These are phyloP conservation scores for Apiospora saccharicola DNA, from an alignment of 2,329 filamentous ascomycete genomes.

Conservation along the genomic window DNA sequence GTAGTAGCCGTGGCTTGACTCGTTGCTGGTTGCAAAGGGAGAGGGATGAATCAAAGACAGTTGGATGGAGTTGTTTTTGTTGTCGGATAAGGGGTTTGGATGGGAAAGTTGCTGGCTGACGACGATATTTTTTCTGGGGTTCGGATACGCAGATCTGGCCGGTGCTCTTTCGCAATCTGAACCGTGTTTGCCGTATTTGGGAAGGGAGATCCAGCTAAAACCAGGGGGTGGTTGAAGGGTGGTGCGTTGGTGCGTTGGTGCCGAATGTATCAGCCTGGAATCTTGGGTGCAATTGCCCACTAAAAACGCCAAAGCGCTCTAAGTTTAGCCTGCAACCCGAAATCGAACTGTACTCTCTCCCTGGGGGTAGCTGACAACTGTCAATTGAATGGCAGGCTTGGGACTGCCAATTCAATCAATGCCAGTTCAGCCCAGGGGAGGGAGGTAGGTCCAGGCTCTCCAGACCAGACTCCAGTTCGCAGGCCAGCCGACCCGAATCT, in stretches of 20 bases:
- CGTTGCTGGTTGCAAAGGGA: neutral
- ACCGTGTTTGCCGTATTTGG: conserved; percentile 11
- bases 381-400: neutral
- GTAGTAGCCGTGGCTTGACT: neutral
- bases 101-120: neutral
- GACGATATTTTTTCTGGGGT: conserved; percentile 6
- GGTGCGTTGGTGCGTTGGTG: neutral
- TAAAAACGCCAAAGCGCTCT: conserved; percentile 16
- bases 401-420: neutral
- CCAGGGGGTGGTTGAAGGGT: neutral
- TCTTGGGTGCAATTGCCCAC: conserved; percentile 9
- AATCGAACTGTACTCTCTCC: neutral
- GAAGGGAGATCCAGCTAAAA: conserved; percentile 6
- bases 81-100: neutral
- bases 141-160: conserved; percentile 18
- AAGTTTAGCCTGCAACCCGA: conserved; percentile 13
- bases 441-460: neutral
- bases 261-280: conserved; percentile 15
- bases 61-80: neutral
- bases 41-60: neutral
- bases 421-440: neutral
- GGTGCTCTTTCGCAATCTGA: conserved; percentile 13
- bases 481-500: neutral
- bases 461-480: conserved; percentile 12
- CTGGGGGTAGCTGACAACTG: neutral